phyloP scores from a whole-genome alignment of 331 rosid species.

The Rosa hybrid region DNA sequence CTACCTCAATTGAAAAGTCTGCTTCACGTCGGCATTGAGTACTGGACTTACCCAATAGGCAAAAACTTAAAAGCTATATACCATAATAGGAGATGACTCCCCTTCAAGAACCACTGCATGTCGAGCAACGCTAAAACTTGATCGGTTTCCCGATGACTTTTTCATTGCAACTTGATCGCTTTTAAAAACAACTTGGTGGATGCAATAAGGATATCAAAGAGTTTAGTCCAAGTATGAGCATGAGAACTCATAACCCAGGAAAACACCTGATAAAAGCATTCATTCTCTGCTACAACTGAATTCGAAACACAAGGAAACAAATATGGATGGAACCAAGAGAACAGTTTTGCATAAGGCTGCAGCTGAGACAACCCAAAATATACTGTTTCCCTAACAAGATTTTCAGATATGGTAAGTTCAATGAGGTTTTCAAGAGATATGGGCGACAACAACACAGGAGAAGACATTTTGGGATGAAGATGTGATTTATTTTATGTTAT shows the following conservation, averaged over 20 bases:
- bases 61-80: conserved; percentile 25
- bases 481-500: not conserved
- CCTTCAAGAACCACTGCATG: conserved; percentile 18
- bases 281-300: not conserved
- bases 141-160: not conserved
- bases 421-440: not conserved
- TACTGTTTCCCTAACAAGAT: not conserved
- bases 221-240: not conserved
- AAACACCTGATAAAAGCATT: not conserved
- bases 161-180: not conserved
- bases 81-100: conserved; percentile 9
- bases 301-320: not conserved
- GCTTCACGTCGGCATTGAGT: conserved; percentile 40
- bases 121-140: not conserved
- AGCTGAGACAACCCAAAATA: not conserved
- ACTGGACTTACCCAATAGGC: conserved; percentile 55
- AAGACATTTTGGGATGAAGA: not conserved
- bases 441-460: not conserved
- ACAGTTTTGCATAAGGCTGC: not conserved
- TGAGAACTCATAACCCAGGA: conserved; percentile 6
- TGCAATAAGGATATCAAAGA: not conserved
- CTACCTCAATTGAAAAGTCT: conserved; percentile 63
- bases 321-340: not conserved
- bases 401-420: not conserved
- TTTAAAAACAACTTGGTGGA: not conserved